These are phyloP conservation scores for Aspergillus sp. DNA, from an alignment of 2,329 filamentous ascomycete genomes.

Conservation along the genomic window DNA sequence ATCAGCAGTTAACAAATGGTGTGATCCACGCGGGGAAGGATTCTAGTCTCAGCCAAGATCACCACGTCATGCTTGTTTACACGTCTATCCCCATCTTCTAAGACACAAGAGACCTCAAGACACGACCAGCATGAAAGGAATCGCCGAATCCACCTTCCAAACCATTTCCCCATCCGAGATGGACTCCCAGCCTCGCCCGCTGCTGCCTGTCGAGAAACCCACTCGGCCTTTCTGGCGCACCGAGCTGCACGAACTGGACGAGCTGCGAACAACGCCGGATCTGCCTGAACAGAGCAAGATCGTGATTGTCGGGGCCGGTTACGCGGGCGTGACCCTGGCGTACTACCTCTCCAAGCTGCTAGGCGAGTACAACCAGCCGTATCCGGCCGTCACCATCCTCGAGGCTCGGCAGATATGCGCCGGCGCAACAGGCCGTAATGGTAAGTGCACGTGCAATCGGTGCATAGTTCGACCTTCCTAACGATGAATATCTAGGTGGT, in stretches of 20 bases:
- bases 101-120: not conserved
- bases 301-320: constrained; percentile 50
- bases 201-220: constrained; percentile 14
- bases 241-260: constrained; percentile 17
- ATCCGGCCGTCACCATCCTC: constrained; percentile 37
- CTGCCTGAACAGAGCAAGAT: constrained; percentile 46
- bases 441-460: constrained; percentile 16
- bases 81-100: not conserved
- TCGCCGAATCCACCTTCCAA: not conserved
- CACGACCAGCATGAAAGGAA: not conserved
- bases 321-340: constrained; percentile 45
- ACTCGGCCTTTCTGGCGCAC: constrained; percentile 20
- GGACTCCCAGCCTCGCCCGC: not conserved
- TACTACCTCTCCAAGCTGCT: constrained; percentile 42
- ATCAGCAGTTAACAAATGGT: too few relatives aligned
- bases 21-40: not conserved
- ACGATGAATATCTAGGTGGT: constrained; percentile 25
- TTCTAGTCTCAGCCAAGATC: not conserved
- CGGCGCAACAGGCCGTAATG: constrained; percentile 48
- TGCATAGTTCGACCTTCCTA: not conserved
- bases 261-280: constrained; percentile 18
- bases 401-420: constrained; percentile 45
- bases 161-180: not conserved
- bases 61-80: not conserved
- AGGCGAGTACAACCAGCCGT: constrained; percentile 11